phyloP scores from a whole-genome alignment of 768 basidiomycete genomes.

The Panellus pusillus region DNA sequence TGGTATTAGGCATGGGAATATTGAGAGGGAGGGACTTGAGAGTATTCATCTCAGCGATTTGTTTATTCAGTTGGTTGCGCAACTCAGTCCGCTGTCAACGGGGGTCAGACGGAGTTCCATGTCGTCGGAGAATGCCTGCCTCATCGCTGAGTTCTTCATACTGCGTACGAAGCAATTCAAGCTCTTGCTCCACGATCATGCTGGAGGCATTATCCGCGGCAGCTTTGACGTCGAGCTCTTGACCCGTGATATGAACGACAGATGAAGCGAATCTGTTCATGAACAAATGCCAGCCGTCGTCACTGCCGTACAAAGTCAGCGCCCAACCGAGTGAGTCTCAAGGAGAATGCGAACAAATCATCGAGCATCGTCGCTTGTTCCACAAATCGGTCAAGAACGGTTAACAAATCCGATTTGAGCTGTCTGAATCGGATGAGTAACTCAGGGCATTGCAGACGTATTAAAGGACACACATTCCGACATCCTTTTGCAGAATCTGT shows the following conservation, averaged over 20 bases:
- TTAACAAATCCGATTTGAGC: slow-evolving; percentile 58
- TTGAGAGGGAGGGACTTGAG: slow-evolving; percentile 52
- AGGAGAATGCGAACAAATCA: slow-evolving; percentile 52
- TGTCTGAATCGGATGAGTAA: slow-evolving; percentile 40
- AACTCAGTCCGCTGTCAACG: slow-evolving; percentile 47
- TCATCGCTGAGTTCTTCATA: slow-evolving; percentile 68
- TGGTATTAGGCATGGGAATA: slow-evolving; percentile 37
- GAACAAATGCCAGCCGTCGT: slow-evolving; percentile 63
- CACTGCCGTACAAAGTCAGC: slow-evolving; percentile 41
- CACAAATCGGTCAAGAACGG: slow-evolving; percentile 64
- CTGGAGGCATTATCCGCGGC: slow-evolving; percentile 28
- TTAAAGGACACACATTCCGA: slow-evolving; percentile 53
- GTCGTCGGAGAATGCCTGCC: slow-evolving; percentile 35
- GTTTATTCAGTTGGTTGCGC: slow-evolving; percentile 55
- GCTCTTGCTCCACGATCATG: slow-evolving; percentile 51
- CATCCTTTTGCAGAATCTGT: slow-evolving; percentile 55
- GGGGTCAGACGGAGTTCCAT: neutral
- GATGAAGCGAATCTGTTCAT: slow-evolving; percentile 60
- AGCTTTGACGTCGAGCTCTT: slow-evolving; percentile 54
- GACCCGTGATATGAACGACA: slow-evolving; percentile 66
- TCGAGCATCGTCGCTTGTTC: slow-evolving; percentile 59
- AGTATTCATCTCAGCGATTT: slow-evolving; percentile 67
- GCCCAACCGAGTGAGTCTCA: neutral
- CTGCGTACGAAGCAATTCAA: slow-evolving; percentile 55
- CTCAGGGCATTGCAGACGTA: neutral